A percentile compares a stretch with the other conserved stretches of the same genome.
Conservation (phyloP, 83 land plant genomes). For the Picea abies region DNA sequence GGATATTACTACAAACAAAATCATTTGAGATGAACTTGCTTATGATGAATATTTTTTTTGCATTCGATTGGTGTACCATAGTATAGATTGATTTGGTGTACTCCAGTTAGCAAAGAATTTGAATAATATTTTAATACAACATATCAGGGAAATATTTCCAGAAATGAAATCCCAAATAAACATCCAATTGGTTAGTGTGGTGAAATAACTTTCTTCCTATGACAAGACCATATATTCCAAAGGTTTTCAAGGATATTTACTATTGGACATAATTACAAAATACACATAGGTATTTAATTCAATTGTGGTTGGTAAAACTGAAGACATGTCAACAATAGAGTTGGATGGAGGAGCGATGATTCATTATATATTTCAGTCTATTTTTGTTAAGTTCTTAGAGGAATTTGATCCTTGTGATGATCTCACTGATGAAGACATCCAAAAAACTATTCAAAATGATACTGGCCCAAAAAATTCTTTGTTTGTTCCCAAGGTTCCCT, state of each 20-base stretch:
- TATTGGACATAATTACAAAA: background rate
- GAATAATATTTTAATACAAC: slow-evolving; percentile 45
- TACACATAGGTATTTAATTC: slow-evolving; percentile 54
- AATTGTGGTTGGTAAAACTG: slow-evolving; percentile 87
- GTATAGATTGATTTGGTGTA: slow-evolving; percentile 43
- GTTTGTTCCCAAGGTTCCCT: slow-evolving; percentile 99
- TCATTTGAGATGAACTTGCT: slow-evolving; percentile 47
- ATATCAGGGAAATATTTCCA: slow-evolving; percentile 39
- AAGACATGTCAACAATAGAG: slow-evolving; percentile 87
- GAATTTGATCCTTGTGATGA: slow-evolving; percentile 93
- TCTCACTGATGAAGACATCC: slow-evolving; percentile 86
- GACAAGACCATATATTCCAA: slow-evolving; percentile 53
- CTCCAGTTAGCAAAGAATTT: slow-evolving; percentile 57
- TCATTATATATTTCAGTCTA: slow-evolving; percentile 91
- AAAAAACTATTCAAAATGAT: slow-evolving; percentile 88
- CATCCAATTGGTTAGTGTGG: slow-evolving; percentile 44
- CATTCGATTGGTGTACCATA: slow-evolving; percentile 38
- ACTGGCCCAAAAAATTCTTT: slow-evolving; percentile 84
- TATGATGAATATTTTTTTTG: background rate
- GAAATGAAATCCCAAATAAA: slow-evolving; percentile 48
- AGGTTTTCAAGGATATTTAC: slow-evolving; percentile 15
- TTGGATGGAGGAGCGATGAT: slow-evolving; percentile 96
- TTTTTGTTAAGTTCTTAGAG: slow-evolving; percentile 27
- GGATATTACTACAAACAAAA: slow-evolving; percentile 34
- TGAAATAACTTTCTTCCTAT: slow-evolving; percentile 48